A percentile compares a stretch with the other conserved stretches of the same genome.
These are phyloP conservation scores for Cladosporium sp. DNA, from an alignment of 2,329 filamentous ascomycete genomes.

Conservation along the genomic window DNA sequence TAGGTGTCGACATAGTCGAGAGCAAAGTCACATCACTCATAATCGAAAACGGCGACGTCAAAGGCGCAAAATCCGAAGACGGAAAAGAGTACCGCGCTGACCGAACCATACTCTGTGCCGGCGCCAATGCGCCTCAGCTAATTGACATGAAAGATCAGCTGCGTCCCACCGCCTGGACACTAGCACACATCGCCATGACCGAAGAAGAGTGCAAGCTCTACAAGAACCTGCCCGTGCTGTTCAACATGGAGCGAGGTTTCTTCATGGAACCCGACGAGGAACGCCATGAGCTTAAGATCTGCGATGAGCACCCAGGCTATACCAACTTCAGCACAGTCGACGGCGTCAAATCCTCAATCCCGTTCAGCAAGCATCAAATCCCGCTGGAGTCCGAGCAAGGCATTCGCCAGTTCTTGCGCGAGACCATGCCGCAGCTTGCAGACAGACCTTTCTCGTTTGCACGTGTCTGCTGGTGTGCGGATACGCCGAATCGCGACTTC, in stretches of 20 bases:
- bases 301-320: conserved; percentile 57
- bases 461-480: conserved; percentile 55
- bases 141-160: conserved; percentile 51
- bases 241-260: conserved; percentile 48
- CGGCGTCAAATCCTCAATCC: conserved; percentile 33
- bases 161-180: conserved; percentile 52
- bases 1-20: conserved; percentile 48
- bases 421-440: conserved; percentile 52
- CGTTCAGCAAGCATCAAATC: conserved; percentile 44
- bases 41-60: conserved; percentile 33
- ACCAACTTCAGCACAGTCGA: conserved; percentile 41
- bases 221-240: conserved; percentile 47
- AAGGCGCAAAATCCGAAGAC: conserved; percentile 43
- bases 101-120: conserved; percentile 46
- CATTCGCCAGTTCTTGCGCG: conserved; percentile 46
- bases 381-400: conserved; percentile 46
- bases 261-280: conserved; percentile 49
- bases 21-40: conserved; percentile 40
- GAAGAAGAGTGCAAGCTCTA: conserved; percentile 43
- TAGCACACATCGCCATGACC: conserved; percentile 49
- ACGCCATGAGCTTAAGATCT: conserved; percentile 45
- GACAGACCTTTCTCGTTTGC: conserved; percentile 47
- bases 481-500: conserved; percentile 52
- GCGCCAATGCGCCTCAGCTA: conserved; percentile 45
- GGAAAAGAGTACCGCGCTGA: conserved; percentile 40